Evolutionary conservation across 768 basidiomycete genomes (phyloP), one percentile per base, ranked within the genome.

Genomic region (Russula sp.): DNA sequence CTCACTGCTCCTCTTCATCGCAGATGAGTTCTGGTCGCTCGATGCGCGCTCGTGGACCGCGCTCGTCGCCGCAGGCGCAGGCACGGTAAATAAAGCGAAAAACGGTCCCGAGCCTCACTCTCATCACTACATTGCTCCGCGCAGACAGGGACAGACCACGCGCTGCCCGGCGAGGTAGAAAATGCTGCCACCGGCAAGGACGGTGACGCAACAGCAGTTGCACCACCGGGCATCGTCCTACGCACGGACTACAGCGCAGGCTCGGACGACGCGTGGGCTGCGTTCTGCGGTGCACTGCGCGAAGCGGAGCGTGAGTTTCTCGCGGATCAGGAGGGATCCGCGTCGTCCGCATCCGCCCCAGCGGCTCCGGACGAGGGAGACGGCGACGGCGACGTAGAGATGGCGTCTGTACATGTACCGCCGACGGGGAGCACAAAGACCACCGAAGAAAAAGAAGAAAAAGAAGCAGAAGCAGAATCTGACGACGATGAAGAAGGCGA

Each of bases 191-290:
- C 65, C 43, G 68, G 61, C 25, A 3, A 29, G 25, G 25, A n/a
- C n/a, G n/a, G n/a, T n/a, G n/a, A n/a, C n/a, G n/a, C n/a, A n/a
- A n/a, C n/a, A n/a, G n/a, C n/a, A n/a, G n/a, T n/a, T n/a, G n/a
- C n/a, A 29, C 81, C 82, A 59, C 67, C 83, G 45, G 87, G 87
- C 14, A 67, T 90, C 61, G 69, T 91, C 49, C 69, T 91, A n/a
- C 83, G 90, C 42, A 86, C 88, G 10, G 87, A 91, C 67, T 90
- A 79, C 70, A 77, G 83, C 9, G 73, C 87, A 69, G 60, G 55
- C 47, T 61, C 60, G 0, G 86, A 90, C 38, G 74, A 75, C 7
- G 82, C 88, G 1, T 91, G 89, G 89, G 68, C 74, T 13, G 63
- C 71, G 0, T 88, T 90, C 71, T 73, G 70, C 59, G 65, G 69